Base-by-base conservation (phyloP, 2,329 filamentous ascomycete species). In the Botryotinia narcissicola region DNA sequence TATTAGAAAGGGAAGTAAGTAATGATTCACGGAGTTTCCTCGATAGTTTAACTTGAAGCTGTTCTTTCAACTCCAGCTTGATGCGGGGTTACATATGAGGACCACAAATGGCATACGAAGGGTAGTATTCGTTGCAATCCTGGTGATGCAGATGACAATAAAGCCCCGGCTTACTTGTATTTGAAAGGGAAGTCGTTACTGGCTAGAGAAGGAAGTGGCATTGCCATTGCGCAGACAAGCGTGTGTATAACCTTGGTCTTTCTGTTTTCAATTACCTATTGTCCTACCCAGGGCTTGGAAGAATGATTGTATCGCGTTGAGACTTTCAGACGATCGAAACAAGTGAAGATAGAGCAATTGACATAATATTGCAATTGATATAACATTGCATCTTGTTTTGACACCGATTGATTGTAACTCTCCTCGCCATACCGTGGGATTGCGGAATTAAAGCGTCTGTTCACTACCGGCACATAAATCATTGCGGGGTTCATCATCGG, bases 401-500 rank as follows among this genome's bases (percentile, higher is more conserved):
- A 32, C 32, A 32, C 32, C 32, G 32, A 32, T 32, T 32, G 32
- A 3, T 32, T 32, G 22, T 6, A 46, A 46, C 44, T 51, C 46
- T 51, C 46, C 48, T 51, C 48, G 7, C 12, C 14, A 18, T 37
- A 3, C 6, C 12, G 22, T 61, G 59, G 35, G 48, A 54, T n/a
- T n/a, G 48, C 12, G 48, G 48, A 59, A 37, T 62, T 9, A 14
- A 42, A 42, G 25, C 14, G 48, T n/a, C 12, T 42, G 5, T 61
- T 48, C 46, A 25, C 22, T 2, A 16, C 25, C 48, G 48, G 25
- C 3, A n/a, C 25, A 46, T 20, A 12, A 9, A 35, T 46, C 29
- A 64, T 29, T 35, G 62, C 29, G 62, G 62, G 62, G 61, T 20
- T 54, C n/a, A 14, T 44, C n/a, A 32, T 64, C 62, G 62, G 62